Percentiles rank a stretch among this genome's conserved stretches.
phyloP scores from a whole-genome alignment of 768 basidiomycete species.

The Termitomyces sp. region DNA sequence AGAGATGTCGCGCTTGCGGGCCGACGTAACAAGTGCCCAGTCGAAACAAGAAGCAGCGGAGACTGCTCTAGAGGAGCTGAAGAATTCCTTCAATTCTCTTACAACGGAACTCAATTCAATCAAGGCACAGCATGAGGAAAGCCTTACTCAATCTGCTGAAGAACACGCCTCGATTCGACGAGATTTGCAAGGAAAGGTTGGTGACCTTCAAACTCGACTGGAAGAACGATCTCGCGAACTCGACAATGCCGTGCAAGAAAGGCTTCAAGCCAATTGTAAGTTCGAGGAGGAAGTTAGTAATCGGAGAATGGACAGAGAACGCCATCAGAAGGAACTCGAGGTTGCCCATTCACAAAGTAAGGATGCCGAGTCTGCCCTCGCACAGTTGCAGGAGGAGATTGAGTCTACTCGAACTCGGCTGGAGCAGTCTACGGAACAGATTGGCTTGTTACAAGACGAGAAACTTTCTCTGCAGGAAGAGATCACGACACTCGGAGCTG shows the following conservation, averaged over 20 bases:
- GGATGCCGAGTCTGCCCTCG: constrained; percentile 29
- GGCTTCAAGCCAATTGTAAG: constrained; percentile 32
- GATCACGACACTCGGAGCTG: constrained; percentile 58
- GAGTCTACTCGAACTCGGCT: constrained; percentile 35
- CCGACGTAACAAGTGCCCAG: constrained; percentile 10
- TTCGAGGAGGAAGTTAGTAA: constrained; percentile 36
- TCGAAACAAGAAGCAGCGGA: constrained; percentile 9
- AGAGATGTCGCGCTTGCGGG: constrained; percentile 11
- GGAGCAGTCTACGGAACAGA: constrained; percentile 33
- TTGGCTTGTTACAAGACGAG: constrained; percentile 45
- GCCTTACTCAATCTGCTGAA: constrained; percentile 26
- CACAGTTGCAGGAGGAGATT: constrained; percentile 34
- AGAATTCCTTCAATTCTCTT: constrained; percentile 11
- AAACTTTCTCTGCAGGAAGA: constrained; percentile 49
- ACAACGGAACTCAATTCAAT: constrained; percentile 20
- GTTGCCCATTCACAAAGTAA: constrained; percentile 24
- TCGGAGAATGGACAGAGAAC: constrained; percentile 29
- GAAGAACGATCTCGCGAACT: constrained; percentile 35
- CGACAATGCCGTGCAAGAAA: constrained; percentile 34
- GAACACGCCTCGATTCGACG: constrained; percentile 22
- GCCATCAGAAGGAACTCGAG: constrained; percentile 29
- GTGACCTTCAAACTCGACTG: constrained; percentile 31
- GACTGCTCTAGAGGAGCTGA: constrained; percentile 18
- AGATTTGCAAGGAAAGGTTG: constrained; percentile 32
- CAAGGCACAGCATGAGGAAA: constrained; percentile 27